Percentiles rank a stretch among this genome's conserved stretches.
These are phyloP conservation scores for Lepidium sativum DNA, from an alignment of 345 rosid genomes.

Conservation along the genomic window DNA sequence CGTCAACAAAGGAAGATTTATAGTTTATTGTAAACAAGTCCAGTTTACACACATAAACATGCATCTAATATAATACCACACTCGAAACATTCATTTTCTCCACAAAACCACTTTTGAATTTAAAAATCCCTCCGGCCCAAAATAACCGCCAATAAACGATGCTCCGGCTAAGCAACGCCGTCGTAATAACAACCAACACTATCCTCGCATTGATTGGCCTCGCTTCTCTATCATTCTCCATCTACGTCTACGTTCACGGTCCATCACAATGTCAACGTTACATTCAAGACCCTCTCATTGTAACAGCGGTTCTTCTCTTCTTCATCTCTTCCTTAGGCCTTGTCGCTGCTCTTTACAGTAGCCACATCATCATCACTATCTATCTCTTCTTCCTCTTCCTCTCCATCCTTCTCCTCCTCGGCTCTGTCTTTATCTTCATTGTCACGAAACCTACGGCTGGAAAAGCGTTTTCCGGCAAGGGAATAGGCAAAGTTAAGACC, in stretches of 20 bases:
- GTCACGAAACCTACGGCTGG: slow-evolving; percentile 27
- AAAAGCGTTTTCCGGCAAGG: slow-evolving; percentile 20
- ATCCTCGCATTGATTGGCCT: slow-evolving; percentile 24
- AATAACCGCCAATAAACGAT: slow-evolving; percentile 9
- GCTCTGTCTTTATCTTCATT: slow-evolving; percentile 19
- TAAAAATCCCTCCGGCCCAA: background rate
- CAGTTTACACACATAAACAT: background rate
- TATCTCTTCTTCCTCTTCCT: slow-evolving; percentile 25
- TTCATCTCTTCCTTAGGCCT: slow-evolving; percentile 28
- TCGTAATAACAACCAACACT: slow-evolving; percentile 24
- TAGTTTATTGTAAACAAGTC: too few relatives aligned
- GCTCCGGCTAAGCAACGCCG: slow-evolving; percentile 30
- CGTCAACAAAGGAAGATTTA: background rate
- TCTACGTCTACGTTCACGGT: slow-evolving; percentile 19
- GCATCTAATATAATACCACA: background rate
- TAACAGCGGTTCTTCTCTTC: slow-evolving; percentile 20
- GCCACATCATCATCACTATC: slow-evolving; percentile 23
- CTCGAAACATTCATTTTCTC: background rate
- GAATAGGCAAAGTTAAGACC: slow-evolving; percentile 17
- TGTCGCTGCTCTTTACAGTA: slow-evolving; percentile 23
- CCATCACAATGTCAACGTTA: slow-evolving; percentile 26
- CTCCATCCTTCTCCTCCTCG: slow-evolving; percentile 20
- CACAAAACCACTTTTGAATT: background rate
- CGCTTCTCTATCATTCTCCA: slow-evolving; percentile 18
- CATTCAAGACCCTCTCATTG: slow-evolving; percentile 25